These are phyloP conservation scores for Dorcoceras hygrometricum DNA, from an alignment of 257 asterid genomes.

Conservation along the genomic window DNA sequence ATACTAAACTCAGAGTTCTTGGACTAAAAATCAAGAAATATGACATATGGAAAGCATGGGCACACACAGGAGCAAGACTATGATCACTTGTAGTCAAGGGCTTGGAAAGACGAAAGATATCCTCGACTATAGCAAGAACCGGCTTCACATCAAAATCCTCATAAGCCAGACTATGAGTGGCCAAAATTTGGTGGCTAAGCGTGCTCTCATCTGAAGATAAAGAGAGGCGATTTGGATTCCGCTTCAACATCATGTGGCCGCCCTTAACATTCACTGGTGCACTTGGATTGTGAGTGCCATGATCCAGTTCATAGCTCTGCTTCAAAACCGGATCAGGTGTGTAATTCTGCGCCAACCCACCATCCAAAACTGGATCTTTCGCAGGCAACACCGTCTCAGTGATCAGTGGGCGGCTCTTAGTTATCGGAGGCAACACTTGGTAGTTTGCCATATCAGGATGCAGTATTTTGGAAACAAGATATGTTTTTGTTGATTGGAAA, in stretches of 20 bases:
- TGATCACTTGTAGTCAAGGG: conserved; percentile 25
- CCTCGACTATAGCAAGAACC: conserved; percentile 52
- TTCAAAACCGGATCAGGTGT: conserved; percentile 12
- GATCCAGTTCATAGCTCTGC: conserved; percentile 30
- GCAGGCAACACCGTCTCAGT: background rate
- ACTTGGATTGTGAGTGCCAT: background rate
- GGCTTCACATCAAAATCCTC: conserved; percentile 55
- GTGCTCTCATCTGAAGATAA: conserved; percentile 50
- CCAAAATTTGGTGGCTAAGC: conserved; percentile 46
- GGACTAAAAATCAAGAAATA: background rate
- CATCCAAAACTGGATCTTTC: conserved; percentile 10
- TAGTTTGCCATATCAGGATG: conserved; percentile 25
- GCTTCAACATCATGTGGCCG: conserved; percentile 28
- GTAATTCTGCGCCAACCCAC: conserved; percentile 8
- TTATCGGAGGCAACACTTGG: conserved; percentile 1
- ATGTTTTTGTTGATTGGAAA: background rate
- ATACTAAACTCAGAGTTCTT: conserved; percentile 3
- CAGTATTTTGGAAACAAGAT: background rate
- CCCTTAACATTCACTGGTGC: background rate
- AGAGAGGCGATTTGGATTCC: conserved; percentile 37
- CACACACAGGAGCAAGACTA: conserved; percentile 13
- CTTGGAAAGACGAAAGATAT: conserved; percentile 45
- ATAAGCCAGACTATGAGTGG: conserved; percentile 48
- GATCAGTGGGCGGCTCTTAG: conserved; percentile 14
- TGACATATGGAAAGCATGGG: background rate